Evolutionary conservation across 306 rosid species (phyloP), one percentile per base, ranked within the genome.

Genomic region (Vicia villosa): DNA sequence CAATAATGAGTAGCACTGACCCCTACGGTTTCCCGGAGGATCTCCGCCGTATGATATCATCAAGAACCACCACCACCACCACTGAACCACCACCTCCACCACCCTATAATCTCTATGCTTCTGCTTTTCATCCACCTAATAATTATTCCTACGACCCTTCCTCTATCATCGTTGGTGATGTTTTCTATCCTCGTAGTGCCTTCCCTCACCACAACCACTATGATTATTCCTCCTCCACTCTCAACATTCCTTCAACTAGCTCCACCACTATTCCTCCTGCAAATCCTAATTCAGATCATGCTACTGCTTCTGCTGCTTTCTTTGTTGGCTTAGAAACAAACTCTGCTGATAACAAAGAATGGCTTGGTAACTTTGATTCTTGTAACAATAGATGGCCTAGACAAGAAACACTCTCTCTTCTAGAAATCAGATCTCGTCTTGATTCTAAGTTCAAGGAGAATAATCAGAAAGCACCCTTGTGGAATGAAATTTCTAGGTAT

Each of bases 401-500:
- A 63, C 96, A 90, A 57, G 96, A 90, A 72, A 90, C 94, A 20
- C 94, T 90, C 26, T 82, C 85, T 2, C 96, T 90, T 70, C 85
- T 90, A 0, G 96, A 90, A 83, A 87, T 90, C 88, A 87, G 96
- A 90, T 90, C 96, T 76, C 84, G 84, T 37, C 94, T 90, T 68
- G 89, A 87, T 90, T 81, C 90, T 62, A 87, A 80, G 81, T 90
- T 90, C 83, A 90, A 81, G 80, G 88, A 87, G 70, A 82, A 86
- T 43, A 90, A 87, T 81, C 94, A 85, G 56, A 90, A 87, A 68
- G 96, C 88, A 6, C 94, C 96, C 4, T 79, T 90, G 55, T 90
- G 96, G 96, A 90, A 90, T 68, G 83, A 90, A 62, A 86, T 90
- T 57, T 87, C 96, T 79, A 90, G 96, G 96, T 90, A 89, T 83